These are phyloP conservation scores for Rubia peregrina DNA, from an alignment of 305 asterid genomes.

Conservation along the genomic window DNA sequence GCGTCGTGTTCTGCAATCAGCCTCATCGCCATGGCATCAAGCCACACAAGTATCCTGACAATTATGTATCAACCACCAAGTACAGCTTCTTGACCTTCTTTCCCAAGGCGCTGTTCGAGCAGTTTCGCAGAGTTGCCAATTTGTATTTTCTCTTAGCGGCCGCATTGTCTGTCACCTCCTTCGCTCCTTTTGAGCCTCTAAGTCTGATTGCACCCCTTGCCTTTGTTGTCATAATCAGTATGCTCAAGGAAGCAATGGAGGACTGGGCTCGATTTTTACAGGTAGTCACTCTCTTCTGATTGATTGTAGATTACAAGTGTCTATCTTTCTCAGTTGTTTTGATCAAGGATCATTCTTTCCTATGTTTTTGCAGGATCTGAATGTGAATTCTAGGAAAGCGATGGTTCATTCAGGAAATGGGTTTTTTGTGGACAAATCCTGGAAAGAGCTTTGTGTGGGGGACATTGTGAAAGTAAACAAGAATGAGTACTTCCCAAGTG, in stretches of 20 bases:
- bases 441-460: constrained; percentile 58
- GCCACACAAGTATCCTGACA: constrained; percentile 40
- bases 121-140: constrained; percentile 70
- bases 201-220: constrained; percentile 56
- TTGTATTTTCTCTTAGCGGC: constrained; percentile 66
- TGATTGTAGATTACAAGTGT: not conserved
- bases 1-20: constrained; percentile 63
- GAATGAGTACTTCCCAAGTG: constrained; percentile 65
- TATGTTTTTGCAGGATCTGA: constrained; percentile 52
- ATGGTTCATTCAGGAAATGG: constrained; percentile 52
- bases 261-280: constrained; percentile 68
- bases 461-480: constrained; percentile 59
- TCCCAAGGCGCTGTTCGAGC: constrained; percentile 71
- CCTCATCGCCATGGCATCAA: constrained; percentile 38
- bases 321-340: too few species aligned
- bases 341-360: too few species aligned
- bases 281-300: constrained; percentile 28
- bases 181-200: constrained; percentile 36
- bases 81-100: constrained; percentile 50
- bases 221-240: constrained; percentile 59
- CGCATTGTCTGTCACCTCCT: constrained; percentile 38
- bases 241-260: constrained; percentile 69
- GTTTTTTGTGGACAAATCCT: constrained; percentile 31
- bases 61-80: constrained; percentile 68
- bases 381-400: constrained; percentile 57